Conservation (phyloP, 106 monocot species). For the Dioscorea alata region DNA sequence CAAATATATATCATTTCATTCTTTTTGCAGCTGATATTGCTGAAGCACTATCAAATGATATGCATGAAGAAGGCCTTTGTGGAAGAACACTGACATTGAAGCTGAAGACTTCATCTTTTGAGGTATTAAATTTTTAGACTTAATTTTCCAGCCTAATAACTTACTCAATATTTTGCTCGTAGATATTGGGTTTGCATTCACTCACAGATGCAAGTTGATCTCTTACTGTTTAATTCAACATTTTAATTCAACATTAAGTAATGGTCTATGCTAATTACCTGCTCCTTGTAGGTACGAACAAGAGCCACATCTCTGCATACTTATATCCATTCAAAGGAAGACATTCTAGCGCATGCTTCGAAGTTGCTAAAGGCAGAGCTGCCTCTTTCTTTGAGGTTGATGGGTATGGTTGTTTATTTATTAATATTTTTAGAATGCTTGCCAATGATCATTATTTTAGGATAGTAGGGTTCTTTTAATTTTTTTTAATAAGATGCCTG, state of each 20-base stretch:
- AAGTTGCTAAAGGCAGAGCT: slow-evolving; percentile 88
- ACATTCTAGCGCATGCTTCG: slow-evolving; percentile 65
- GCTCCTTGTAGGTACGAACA: slow-evolving; percentile 57
- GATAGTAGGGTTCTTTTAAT: no score
- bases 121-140: slow-evolving; percentile 33
- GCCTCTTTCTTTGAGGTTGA: slow-evolving; percentile 84
- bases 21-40: slow-evolving; percentile 64
- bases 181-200: no score
- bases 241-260: no score
- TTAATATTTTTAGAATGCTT: no score
- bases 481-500: no score
- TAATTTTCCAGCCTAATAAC: neutral
- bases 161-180: no score
- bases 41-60: slow-evolving; percentile 77
- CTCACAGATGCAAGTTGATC: no score
- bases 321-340: slow-evolving; percentile 76
- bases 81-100: slow-evolving; percentile 86
- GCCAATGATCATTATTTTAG: no score
- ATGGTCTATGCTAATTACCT: no score
- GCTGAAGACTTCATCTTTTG: slow-evolving; percentile 89
- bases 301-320: slow-evolving; percentile 74
- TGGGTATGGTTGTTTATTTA: slow-evolving; percentile 33
- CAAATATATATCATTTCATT: neutral
- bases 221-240: no score
- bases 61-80: slow-evolving; percentile 68